Evolutionary conservation across 768 basidiomycete genomes (phyloP), one percentile per base, ranked within the genome.

Genomic region (Agrocybe praecox): DNA sequence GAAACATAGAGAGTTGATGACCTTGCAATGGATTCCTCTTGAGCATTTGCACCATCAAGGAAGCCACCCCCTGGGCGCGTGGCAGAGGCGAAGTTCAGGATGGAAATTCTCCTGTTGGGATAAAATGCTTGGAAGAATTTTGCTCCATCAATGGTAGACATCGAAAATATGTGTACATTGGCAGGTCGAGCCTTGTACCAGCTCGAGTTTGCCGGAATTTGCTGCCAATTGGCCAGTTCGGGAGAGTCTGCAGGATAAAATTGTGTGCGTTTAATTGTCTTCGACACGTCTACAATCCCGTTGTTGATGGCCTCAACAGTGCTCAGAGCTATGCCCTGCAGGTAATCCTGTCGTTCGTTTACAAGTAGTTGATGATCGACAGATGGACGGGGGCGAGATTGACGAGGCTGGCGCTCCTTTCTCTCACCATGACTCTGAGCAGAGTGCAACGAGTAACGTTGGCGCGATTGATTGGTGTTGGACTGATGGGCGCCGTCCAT

Each of bases 71-170:
- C 88, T 1, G 86, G 84, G 18, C 80, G 80, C 49, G 77, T 85
- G 12, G 89, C 87, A 2, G 85, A 86, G 1, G 88, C 88, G 62
- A 89, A 89, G 66, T 84, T 89, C n/a, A 90, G 80, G n/a, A 89
- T 69, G 17, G 86, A 86, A 26, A 88, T 68, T 52, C 75, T 70
- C 34, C 49, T 49, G 18, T 53, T 45, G 42, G 50, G 62, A 7
- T 53, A 61, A 34, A 50, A 55, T 5, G 59, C 62, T 49, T 65
- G 61, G 59, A 77, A 68, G 42, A 74, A 57, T 24, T 78, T 78
- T 17, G 83, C 81, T 19, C 83, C 87, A 32, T 82, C 76, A 12
- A 89, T 77, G 0, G 88, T 88, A 15, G 86, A 85, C 10, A 82
- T 77, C 63, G 88, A 82, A 11, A 81, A 65, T 32, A 87, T 65